Percentiles rank a stretch among this genome's conserved stretches.
These are phyloP conservation scores for Peziza echinospora DNA, from an alignment of 495 filamentous ascomycete genomes.

Conservation along the genomic window DNA sequence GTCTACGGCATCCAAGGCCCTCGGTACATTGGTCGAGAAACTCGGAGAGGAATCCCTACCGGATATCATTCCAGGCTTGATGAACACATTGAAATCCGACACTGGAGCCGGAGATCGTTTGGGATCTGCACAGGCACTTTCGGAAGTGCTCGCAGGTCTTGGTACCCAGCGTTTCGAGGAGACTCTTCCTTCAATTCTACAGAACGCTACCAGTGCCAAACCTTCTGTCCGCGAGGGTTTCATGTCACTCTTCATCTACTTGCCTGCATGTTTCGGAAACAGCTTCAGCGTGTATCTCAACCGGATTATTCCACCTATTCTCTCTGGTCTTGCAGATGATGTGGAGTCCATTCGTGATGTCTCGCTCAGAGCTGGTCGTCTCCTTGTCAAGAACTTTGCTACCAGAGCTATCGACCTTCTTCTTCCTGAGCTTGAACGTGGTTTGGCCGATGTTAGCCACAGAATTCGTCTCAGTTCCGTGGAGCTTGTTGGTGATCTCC, in stretches of 20 bases:
- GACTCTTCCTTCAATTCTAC: slow-evolving; percentile 84
- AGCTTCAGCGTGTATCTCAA: slow-evolving; percentile 90
- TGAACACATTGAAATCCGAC: slow-evolving; percentile 92
- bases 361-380: slow-evolving; percentile 70
- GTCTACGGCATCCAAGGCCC: slow-evolving; percentile 84
- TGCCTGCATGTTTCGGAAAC: slow-evolving; percentile 96
- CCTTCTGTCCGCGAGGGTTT: slow-evolving; percentile 84
- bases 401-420: slow-evolving; percentile 83
- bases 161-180: slow-evolving; percentile 84
- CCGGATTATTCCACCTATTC: slow-evolving; percentile 88
- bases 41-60: slow-evolving; percentile 90
- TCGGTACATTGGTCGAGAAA: slow-evolving; percentile 90
- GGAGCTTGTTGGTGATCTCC: slow-evolving; percentile 83
- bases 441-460: slow-evolving; percentile 84
- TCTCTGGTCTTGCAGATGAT: slow-evolving; percentile 86
- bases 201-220: slow-evolving; percentile 86
- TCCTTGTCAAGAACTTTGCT: slow-evolving; percentile 95
- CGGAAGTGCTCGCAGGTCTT: slow-evolving; percentile 85
- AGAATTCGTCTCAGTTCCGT: slow-evolving; percentile 95
- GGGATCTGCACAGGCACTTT: slow-evolving; percentile 89
- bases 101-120: slow-evolving; percentile 86
- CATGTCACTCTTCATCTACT: slow-evolving; percentile 98
- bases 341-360: slow-evolving; percentile 88
- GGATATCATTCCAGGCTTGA: slow-evolving; percentile 91
- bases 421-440: slow-evolving; percentile 82